These are phyloP conservation scores for Trichoderma brevicompactum DNA, from an alignment of 2,329 filamentous ascomycete species.

Conservation along the genomic window DNA sequence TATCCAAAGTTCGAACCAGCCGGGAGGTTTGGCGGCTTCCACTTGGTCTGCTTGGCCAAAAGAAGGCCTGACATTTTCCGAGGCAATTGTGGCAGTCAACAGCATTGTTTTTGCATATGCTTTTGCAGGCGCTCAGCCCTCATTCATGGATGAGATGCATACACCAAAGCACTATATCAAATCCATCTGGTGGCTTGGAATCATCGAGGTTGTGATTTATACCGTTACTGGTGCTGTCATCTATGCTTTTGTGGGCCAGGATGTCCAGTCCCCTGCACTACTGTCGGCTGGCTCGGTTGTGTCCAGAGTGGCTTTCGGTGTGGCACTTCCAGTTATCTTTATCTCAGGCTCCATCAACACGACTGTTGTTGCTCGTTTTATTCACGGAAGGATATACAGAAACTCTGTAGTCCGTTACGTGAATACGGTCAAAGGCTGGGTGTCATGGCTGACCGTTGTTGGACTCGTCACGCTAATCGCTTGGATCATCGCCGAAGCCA, in stretches of 20 bases:
- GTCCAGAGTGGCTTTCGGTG: conserved; percentile 69
- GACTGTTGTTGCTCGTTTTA: conserved; percentile 51
- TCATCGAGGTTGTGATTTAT: conserved; percentile 67
- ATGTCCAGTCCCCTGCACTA: conserved; percentile 69
- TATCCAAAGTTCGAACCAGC: conserved; percentile 43
- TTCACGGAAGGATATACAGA: conserved; percentile 51
- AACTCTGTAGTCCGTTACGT: conserved; percentile 51
- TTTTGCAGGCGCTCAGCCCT: conserved; percentile 56
- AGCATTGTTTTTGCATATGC: conserved; percentile 76
- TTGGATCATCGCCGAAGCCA: conserved; percentile 72
- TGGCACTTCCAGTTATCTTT: conserved; percentile 73
- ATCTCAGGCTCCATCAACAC: conserved; percentile 74
- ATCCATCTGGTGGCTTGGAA: conserved; percentile 65
- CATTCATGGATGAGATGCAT: conserved; percentile 60
- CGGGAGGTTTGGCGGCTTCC: conserved; percentile 40
- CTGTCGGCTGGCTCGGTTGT: conserved; percentile 63
- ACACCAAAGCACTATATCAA: conserved; percentile 52
- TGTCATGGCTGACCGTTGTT: conserved; percentile 63
- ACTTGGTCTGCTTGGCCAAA: conserved; percentile 53
- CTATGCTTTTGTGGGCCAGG: conserved; percentile 68
- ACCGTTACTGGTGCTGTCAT: conserved; percentile 68
- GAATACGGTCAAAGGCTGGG: conserved; percentile 55
- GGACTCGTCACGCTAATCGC: conserved; percentile 63
- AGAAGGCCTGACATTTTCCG: conserved; percentile 51
- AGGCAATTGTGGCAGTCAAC: conserved; percentile 64